Percentiles rank a stretch among this genome's conserved stretches.
These are phyloP conservation scores for Cyclostephanos invisitatus DNA, from an alignment of 108 stramenopile genomes.

Conservation along the genomic window DNA sequence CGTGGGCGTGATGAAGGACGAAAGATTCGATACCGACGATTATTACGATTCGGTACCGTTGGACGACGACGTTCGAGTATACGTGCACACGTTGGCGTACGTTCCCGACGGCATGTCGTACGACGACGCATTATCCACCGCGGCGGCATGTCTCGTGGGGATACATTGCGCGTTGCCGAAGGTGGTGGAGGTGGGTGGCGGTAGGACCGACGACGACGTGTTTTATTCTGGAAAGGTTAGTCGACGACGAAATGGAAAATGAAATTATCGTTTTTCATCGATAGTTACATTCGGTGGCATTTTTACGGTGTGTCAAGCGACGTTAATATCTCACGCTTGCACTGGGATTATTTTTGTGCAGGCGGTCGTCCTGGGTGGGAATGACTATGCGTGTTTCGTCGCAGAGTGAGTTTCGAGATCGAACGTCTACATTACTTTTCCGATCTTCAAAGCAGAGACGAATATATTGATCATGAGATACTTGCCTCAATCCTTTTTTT, in stretches of 20 bases:
- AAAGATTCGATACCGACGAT: not conserved
- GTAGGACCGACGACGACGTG: constrained; percentile 14
- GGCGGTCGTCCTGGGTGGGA: constrained; percentile 75
- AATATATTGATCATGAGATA: too few relatives aligned
- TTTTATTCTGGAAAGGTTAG: constrained; percentile 47
- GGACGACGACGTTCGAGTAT: constrained; percentile 30
- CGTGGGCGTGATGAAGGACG: constrained; percentile 24
- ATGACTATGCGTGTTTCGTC: constrained; percentile 66
- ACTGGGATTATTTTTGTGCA: constrained; percentile 30
- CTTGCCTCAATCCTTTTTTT: not conserved
- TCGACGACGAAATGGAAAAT: not conserved
- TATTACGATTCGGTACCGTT: constrained; percentile 12
- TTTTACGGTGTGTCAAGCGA: too few relatives aligned
- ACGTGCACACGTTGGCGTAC: constrained; percentile 57
- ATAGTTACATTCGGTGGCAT: not conserved
- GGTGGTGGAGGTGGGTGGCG: constrained; percentile 62
- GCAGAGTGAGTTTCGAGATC: constrained; percentile 56
- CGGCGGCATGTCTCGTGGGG: constrained; percentile 52
- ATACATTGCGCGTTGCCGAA: constrained; percentile 66
- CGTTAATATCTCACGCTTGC: too few relatives aligned
- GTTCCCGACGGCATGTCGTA: constrained; percentile 59
- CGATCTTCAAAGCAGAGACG: not conserved
- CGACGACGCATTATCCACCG: constrained; percentile 63
- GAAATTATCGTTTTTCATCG: not conserved
- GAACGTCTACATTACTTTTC: not conserved